phyloP scores from a whole-genome alignment of 352 stramenopile genomes.

The Pythium periplocum region DNA sequence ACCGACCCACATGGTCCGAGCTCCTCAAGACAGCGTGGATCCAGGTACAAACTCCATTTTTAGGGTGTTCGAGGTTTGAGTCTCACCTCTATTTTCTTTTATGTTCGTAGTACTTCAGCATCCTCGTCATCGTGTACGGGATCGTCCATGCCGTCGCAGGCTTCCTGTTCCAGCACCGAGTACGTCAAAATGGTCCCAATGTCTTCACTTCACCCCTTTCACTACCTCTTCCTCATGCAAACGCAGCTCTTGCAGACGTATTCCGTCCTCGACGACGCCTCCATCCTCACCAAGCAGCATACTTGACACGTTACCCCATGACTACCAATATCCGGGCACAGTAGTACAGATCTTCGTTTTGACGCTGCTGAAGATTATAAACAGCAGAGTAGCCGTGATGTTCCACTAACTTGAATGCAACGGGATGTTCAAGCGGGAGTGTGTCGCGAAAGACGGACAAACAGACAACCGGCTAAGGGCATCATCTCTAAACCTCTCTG shows the following conservation, averaged over 20 bases:
- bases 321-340: too few relatives aligned
- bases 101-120: slow-evolving; percentile 12
- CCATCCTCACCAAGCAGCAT: not conserved
- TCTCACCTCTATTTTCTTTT: slow-evolving; percentile 1
- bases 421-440: too few relatives aligned
- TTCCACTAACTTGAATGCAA: too few relatives aligned
- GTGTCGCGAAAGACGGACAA: too few relatives aligned
- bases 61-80: not conserved
- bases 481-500: too few relatives aligned
- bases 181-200: not conserved
- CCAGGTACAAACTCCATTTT: slow-evolving; percentile 27
- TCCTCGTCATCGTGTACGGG: slow-evolving; percentile 17
- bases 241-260: slow-evolving; percentile 4
- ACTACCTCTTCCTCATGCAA: not conserved
- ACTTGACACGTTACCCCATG: too few relatives aligned
- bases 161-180: slow-evolving; percentile 13
- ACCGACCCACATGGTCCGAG: slow-evolving; percentile 50
- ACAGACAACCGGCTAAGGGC: too few relatives aligned
- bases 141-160: slow-evolving; percentile 8
- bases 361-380: too few relatives aligned
- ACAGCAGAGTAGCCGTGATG: too few relatives aligned
- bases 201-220: not conserved
- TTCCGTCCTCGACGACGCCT: not conserved
- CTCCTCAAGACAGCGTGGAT: slow-evolving; percentile 65
- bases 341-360: too few relatives aligned